A percentile compares a stretch with the other conserved stretches of the same genome.
These are phyloP conservation scores for Rhodotorula babjevae DNA, from an alignment of 768 basidiomycete species.

Conservation along the genomic window DNA sequence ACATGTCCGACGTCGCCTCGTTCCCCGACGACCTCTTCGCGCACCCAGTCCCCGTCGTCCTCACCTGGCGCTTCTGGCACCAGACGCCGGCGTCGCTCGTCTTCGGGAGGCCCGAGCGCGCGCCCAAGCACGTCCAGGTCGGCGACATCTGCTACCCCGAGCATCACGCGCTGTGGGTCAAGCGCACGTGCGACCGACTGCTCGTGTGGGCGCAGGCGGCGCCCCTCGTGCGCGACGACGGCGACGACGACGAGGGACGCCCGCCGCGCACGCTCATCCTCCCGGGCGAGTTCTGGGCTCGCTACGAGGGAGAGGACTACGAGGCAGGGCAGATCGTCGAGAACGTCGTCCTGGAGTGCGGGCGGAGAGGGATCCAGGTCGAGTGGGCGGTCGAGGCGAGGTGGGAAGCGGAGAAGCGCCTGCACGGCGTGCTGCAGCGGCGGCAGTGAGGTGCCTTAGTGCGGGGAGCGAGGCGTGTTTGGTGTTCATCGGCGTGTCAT, in stretches of 20 bases:
- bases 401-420: background rate
- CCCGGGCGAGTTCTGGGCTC: too few relatives aligned
- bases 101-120: too few relatives aligned
- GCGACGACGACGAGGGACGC: too few relatives aligned
- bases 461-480: too few relatives aligned
- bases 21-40: background rate
- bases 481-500: too few relatives aligned
- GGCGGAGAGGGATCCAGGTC: background rate
- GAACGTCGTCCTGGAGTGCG: background rate
- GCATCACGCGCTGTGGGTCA: background rate
- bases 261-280: background rate
- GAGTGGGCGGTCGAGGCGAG: background rate
- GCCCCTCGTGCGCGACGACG: too few relatives aligned
- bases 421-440: background rate
- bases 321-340: accelerated
- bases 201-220: background rate
- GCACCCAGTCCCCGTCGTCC: background rate
- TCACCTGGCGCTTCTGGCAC: background rate
- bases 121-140: background rate
- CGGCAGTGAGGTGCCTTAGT: too few relatives aligned
- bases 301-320: background rate
- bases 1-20: background rate
- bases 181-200: background rate
- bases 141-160: background rate
- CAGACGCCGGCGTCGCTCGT: background rate